phyloP scores from a whole-genome alignment of 768 basidiomycete species.

The Rhizopogon salebrosus region DNA sequence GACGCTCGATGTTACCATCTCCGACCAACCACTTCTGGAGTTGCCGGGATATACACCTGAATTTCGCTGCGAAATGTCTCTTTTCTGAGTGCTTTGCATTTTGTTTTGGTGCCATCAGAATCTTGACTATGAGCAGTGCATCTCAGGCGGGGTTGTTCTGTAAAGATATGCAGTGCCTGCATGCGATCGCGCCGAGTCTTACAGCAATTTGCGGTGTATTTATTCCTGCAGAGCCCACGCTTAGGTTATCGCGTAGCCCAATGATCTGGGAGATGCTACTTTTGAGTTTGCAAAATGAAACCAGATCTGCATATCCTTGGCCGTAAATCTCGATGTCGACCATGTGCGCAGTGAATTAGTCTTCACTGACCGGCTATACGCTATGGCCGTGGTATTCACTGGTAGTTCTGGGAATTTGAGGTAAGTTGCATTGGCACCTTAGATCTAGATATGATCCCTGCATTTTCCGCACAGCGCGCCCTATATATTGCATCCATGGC shows the following conservation, averaged over 20 bases:
- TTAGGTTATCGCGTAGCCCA: constrained; percentile 30
- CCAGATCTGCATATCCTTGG: constrained; percentile 47
- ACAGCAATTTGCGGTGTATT: constrained; percentile 56
- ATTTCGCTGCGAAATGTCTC: constrained; percentile 53
- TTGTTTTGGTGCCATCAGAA: constrained; percentile 58
- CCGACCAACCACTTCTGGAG: constrained; percentile 42
- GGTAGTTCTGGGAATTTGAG: constrained; percentile 56
- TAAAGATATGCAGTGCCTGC: constrained; percentile 49
- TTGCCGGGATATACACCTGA: constrained; percentile 51
- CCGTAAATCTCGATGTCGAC: constrained; percentile 29
- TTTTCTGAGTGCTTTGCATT: constrained; percentile 55
- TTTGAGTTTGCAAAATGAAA: constrained; percentile 61
- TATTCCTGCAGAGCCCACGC: too few species aligned
- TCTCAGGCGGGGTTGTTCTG: constrained; percentile 47
- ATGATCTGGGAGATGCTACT: constrained; percentile 57
- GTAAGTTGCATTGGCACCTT: constrained; percentile 18
- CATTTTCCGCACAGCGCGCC: constrained; percentile 30
- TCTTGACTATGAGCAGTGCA: constrained; percentile 56
- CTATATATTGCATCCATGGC: constrained; percentile 50
- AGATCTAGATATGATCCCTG: neutral
- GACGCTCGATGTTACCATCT: constrained; percentile 2
- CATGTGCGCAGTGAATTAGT: constrained; percentile 14
- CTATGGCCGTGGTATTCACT: constrained; percentile 54
- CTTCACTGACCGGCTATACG: constrained; percentile 54
- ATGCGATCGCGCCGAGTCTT: constrained; percentile 54